Evolutionary conservation across 192 early-diverging fungal genomes (phyloP), one percentile per base, ranked within the genome.

Genomic region (Pecoramyces ruminantium): DNA sequence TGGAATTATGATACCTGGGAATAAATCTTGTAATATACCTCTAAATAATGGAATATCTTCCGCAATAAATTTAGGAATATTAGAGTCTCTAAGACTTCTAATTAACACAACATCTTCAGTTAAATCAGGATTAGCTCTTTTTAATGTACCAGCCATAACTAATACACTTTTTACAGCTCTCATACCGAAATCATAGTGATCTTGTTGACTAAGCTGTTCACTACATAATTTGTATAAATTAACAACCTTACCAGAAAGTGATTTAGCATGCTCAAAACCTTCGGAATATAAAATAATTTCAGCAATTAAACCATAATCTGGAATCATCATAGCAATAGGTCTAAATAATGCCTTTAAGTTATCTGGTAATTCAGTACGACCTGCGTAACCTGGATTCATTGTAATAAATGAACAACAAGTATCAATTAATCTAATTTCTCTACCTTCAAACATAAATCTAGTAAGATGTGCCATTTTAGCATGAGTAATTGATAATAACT

Each of bases 181-280:
- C 90, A 91, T 91, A 42, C 89, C 89, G 82, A 91, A 91, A 78
- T 91, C 90, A 79, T 91, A 91, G 78, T 91, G 90, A 85, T 91
- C 90, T 82, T 91, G 90, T 81, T 91, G 88, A 13, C 88, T 89
- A 16, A 91, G 87, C 79, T 91, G 90, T 81, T 91, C 90, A 29
- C 87, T 88, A 80, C 90, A 91, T 13, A 91, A 83, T 79, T 91
- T 91, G 83, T 91, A 91, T 0, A 91, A 86, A 79, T 91, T 91
- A 28, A 89, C 88, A 4, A 91, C 90, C 79, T 91, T 91, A 30
- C 88, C 90, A 27, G 90, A 84, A 29, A 91, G 84, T 4, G 83
- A 51, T 30, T 88, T 88, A 21, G 90, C 90, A 83, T 88, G 86
- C 78, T 91, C 90, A 78, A 91, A 91, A 25, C 90, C 90, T 83